Percentiles rank a stretch among this genome's conserved stretches.
Conservation (phyloP, 495 filamentous ascomycete genomes). For the Bacidia rubella region DNA sequence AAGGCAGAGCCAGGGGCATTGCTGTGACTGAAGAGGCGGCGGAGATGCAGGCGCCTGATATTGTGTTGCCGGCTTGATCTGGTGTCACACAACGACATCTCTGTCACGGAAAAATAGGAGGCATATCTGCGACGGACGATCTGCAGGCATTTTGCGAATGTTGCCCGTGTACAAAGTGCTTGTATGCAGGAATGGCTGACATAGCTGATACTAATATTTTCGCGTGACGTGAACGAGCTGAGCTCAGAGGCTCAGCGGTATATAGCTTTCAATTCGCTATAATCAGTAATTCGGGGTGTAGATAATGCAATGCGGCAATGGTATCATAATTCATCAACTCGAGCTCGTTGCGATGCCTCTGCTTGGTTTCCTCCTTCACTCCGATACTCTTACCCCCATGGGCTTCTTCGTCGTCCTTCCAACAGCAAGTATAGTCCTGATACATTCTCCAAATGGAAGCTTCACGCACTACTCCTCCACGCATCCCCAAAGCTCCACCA, state of each 20-base stretch:
- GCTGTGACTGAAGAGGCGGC: slow-evolving; percentile 46
- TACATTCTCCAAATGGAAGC: too few species aligned
- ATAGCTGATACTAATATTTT: background rate
- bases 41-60: slow-evolving; percentile 14
- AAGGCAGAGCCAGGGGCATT: slow-evolving; percentile 21
- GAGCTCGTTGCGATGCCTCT: background rate
- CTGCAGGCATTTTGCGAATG: too few species aligned
- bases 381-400: background rate
- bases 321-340: too few species aligned
- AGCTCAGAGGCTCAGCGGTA: too few species aligned
- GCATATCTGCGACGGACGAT: too few species aligned
- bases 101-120: too few species aligned
- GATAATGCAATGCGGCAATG: too few species aligned
- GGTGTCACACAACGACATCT: too few species aligned
- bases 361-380: background rate
- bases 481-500: slow-evolving; percentile 51
- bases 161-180: too few species aligned
- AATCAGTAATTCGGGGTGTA: too few species aligned
- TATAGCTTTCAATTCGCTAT: background rate
- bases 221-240: background rate
- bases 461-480: slow-evolving; percentile 34
- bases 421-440: too few species aligned
- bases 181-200: too few species aligned
- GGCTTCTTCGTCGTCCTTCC: background rate
- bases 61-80: background rate